Evolutionary conservation across 1,284 basidiomycete species (phyloP).

Genomic region (Pascua sp.): DNA sequence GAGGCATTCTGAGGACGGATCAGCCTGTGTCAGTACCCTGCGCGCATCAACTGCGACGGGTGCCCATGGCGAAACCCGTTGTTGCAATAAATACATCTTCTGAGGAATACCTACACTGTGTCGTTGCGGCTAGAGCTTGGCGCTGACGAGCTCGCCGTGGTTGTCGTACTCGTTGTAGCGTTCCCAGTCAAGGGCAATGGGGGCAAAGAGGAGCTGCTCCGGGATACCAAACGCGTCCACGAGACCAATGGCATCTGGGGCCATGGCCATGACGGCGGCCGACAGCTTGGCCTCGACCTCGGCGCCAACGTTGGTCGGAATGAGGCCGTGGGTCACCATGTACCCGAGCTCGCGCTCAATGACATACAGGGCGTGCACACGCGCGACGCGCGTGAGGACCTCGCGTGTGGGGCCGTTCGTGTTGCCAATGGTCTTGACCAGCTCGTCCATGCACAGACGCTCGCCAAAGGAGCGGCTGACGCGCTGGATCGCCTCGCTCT

Average conservation of each 20-base stretch:
- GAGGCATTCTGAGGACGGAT: too few relatives aligned
- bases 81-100: too few relatives aligned
- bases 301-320: background rate
- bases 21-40: too few relatives aligned
- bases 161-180: conserved; percentile 19
- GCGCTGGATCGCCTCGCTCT: conserved; percentile 12
- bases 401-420: background rate
- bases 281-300: conserved; percentile 5
- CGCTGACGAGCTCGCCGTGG: conserved; percentile 10
- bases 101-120: too few relatives aligned
- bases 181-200: conserved; percentile 17
- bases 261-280: conserved; percentile 1
- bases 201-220: conserved; percentile 12
- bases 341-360: conserved; percentile 13
- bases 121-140: conserved; percentile 16
- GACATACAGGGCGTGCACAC: conserved; percentile 12
- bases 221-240: conserved; percentile 10
- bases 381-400: conserved; percentile 3
- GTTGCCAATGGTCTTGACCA: background rate
- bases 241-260: conserved; percentile 6
- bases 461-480: conserved; percentile 8
- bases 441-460: conserved; percentile 15
- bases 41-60: too few relatives aligned
- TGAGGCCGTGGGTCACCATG: conserved; percentile 6
- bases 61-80: too few relatives aligned